Evolutionary conservation across 1,284 basidiomycete genomes (phyloP), one percentile per base, ranked within the genome.

Genomic region (Neolentinus lepideus): DNA sequence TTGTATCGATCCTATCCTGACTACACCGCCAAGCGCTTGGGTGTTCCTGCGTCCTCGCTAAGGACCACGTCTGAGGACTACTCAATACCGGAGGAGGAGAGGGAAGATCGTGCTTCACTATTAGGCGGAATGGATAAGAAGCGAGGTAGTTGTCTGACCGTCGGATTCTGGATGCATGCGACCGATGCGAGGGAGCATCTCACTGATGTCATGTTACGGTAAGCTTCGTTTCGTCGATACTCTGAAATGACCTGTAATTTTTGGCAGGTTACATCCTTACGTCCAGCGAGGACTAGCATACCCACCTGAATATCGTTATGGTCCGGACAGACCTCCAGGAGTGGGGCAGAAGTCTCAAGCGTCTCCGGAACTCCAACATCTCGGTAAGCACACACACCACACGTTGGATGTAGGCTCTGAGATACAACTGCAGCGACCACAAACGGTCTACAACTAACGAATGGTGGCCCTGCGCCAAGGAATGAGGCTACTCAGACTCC

Each of bases 91-190:
- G 61, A 63, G 31, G 57, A 66, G n/a, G 38, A 54, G 12, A 54
- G 48, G 1, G 52, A 51, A 24, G 55, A 43, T 19, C 46, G 35
- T n/a, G 56, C 56, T 24, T 52, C 58, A 21, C 56, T 50, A 22
- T 57, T 59, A n/a, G 52, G 61, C 26, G 54, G 61, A 27, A 62
- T 62, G 51, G 72, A 71, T 38, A 74, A 79, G 61, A 85, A 84
- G 24, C 4, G 27, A 64, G 84, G 84, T n/a, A 71, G 66, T 22
- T 70, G 76, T 1, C 72, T 73, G 46, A 86, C 84, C 1, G 79
- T 90, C 57, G 90, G 90, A 2, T 73, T 94, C 9, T 94, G 92
- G 92, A 86, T 88, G 67, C 85, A 83, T 62, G 79, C 86, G 29
- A 81, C 82, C 14, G 84, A 85, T 55, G 80, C 84, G 31, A 77